Evolutionary conservation across 2,329 filamentous ascomycete genomes (phyloP), one percentile per base, ranked within the genome.

Genomic region (Tolypocladium ovalisporum): DNA sequence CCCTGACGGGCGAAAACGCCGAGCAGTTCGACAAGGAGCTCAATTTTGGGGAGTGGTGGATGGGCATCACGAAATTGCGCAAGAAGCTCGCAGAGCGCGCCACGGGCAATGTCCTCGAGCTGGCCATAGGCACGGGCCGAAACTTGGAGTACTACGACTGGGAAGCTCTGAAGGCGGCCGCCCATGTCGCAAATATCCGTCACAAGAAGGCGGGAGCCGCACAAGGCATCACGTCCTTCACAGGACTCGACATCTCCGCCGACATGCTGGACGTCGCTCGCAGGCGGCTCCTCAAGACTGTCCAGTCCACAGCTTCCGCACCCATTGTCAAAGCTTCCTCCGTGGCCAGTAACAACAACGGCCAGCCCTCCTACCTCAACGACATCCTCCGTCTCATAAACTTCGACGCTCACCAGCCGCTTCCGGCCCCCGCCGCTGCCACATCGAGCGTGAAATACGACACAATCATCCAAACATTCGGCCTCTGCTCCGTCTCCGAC

Each of bases 401-500:
- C 62, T 75, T 71, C 49, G 80, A 83, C 61, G 79, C 77, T 3
- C 74, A 77, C 59, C 61, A 70, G 37, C 62, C 69, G 0, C 68
- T 82, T 1, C 78, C 79, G 1, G 56, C 67, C 6, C 69, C 74
- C 59, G 72, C 62, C 37, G 9, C 71, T 67, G 13, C 71, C 67
- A 44, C 71, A 60, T 49, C 71, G 59, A 65, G 71, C 71, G 51
- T 66, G 7, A 76, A 76, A 61, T 87, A 86, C 70, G 84, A 87
- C 70, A 85, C 82, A 2, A 71, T 86, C 40, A 66, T 86, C 35
- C 83, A 86, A 65, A 85, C 82, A 0, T 86, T 87, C 70, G 83
- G 83, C 5, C 75, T 87, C 32, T 87, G 84, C 70, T 84, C 80
- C 63, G 83, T 85, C 3, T 73, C 74, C 5, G 78, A 85, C 64